phyloP scores from a whole-genome alignment of 2,329 filamentous ascomycete genomes.

The Lasiodiplodia citricola region DNA sequence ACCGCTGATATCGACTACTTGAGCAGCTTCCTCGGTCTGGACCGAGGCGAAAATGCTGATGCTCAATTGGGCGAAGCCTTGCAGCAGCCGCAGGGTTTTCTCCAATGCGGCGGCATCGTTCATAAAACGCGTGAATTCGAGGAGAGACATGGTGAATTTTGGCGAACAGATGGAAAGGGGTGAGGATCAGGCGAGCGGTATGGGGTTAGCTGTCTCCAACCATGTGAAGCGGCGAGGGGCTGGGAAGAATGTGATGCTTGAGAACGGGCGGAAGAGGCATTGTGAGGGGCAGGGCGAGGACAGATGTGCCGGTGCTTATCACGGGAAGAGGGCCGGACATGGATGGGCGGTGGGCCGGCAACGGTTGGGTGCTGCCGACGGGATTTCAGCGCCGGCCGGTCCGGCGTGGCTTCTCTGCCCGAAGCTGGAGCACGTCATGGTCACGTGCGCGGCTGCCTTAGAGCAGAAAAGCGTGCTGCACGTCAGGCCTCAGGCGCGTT shows the following conservation, averaged over 20 bases:
- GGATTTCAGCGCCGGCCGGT: neutral
- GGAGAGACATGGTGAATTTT: conserved; percentile 17
- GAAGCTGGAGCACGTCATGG: neutral
- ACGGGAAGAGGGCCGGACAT: neutral
- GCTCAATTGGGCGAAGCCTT: conserved; percentile 23
- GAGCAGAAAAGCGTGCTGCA: neutral
- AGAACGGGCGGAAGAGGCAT: neutral
- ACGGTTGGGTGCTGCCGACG: conserved; percentile 12
- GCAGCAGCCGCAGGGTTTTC: conserved; percentile 19
- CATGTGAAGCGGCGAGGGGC: neutral
- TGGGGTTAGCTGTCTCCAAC: neutral
- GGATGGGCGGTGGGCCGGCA: conserved; percentile 2
- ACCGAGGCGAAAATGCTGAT: conserved; percentile 18
- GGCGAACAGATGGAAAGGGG: neutral
- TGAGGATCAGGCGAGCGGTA: neutral
- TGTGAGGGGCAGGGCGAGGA: neutral
- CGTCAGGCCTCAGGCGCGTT: neutral
- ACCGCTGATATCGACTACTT: conserved; percentile 15
- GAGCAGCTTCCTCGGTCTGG: conserved; percentile 1
- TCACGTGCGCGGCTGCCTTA: neutral
- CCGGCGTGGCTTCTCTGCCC: neutral
- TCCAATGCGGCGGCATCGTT: conserved; percentile 26
- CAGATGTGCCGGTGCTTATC: conserved; percentile 11
- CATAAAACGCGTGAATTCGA: conserved; percentile 26
- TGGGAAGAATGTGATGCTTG: neutral